Base-by-base conservation (phyloP, 1,139 yeast genomes). In the Yamadazyma conglobata region DNA sequence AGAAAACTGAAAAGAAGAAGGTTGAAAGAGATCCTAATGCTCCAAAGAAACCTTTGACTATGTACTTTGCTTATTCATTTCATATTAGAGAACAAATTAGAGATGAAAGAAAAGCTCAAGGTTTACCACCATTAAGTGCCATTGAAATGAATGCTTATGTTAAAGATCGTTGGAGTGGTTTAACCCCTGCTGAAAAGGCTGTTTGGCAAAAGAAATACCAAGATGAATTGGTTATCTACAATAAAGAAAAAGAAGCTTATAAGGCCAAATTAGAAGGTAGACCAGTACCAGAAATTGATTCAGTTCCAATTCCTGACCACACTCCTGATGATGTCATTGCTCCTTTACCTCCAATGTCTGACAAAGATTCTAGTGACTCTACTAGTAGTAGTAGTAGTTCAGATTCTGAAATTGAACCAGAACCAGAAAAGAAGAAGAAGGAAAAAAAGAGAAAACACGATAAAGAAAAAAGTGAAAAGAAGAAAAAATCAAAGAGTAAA, bases 141-240 rank as follows among this genome's bases (percentile, higher is more conserved):
- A 74, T 77, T 24, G 95, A 85, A 46, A 73, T 86, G 62, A 84
- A 93, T 27, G 79, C 77, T 47, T 79, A 80, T 47, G 79, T 87
- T 44, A 79, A 91, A 33, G 78, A 73, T 47, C 75, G 79, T 54
- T 88, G 96, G 96, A 76, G 77, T 47, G 72, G 67, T 28, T 64
- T 87, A 51, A 52, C 78, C 33, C 82, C 74, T 12, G 72, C 64
- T 19, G 91, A 83, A 50, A 84, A 82, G 57, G 73, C 70, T 37
- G 73, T 74, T 45, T 88, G 93, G 91, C 83, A 80, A 54, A 75
- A 73, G 44, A 75, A 79, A 39, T 86, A 87, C 56, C 76, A 72
- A 41, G 70, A 70, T 32, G 85, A 83, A 47, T 68, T 80, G 55
- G 73, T 64, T 42, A 65, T 59, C 34, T 86, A 86, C 58, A 81